A percentile compares a stretch with the other conserved stretches of the same genome.
Conservation (phyloP, 2,329 filamentous ascomycete species). For the Dothistroma pini region DNA sequence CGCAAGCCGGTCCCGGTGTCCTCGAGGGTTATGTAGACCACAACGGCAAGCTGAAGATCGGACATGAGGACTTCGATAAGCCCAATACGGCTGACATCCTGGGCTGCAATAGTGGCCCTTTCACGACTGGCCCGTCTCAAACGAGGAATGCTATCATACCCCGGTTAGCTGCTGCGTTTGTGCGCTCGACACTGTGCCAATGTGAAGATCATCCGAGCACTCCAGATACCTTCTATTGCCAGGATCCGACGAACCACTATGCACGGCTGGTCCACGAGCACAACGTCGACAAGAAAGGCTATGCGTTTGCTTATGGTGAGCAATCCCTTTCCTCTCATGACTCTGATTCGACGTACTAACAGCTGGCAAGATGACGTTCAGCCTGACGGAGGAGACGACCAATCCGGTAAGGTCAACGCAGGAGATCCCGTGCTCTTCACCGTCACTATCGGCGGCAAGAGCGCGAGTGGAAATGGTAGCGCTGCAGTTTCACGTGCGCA, state of each 20-base stretch:
- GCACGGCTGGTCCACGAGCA: conserved; percentile 57
- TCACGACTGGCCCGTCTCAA: conserved; percentile 45
- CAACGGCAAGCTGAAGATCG: conserved; percentile 43
- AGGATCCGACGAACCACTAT: conserved; percentile 53
- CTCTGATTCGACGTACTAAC: conserved; percentile 53
- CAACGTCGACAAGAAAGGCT: conserved; percentile 59
- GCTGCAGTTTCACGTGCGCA: conserved; percentile 4
- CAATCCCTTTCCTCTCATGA: conserved; percentile 36
- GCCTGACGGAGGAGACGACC: conserved; percentile 54
- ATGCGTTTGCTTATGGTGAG: conserved; percentile 53
- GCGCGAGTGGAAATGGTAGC: conserved; percentile 10
- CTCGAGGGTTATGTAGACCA: conserved; percentile 49
- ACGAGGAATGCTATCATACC: conserved; percentile 63
- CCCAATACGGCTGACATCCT: conserved; percentile 64
- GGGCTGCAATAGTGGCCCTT: conserved; percentile 63
- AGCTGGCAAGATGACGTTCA: conserved; percentile 59
- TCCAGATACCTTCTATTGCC: conserved; percentile 34
- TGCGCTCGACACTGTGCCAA: conserved; percentile 65
- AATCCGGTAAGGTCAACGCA: conserved; percentile 51
- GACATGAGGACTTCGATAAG: conserved; percentile 50
- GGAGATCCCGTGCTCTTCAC: conserved; percentile 44
- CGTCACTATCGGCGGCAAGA: conserved; percentile 23
- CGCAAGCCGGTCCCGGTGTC: conserved; percentile 58
- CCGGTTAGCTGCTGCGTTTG: conserved; percentile 72
- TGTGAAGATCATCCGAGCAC: conserved; percentile 39